Percentiles rank a stretch among this genome's conserved stretches.
Evolutionary conservation across 306 rosid genomes (phyloP).

Genomic region (Aeschynomene evenia): DNA sequence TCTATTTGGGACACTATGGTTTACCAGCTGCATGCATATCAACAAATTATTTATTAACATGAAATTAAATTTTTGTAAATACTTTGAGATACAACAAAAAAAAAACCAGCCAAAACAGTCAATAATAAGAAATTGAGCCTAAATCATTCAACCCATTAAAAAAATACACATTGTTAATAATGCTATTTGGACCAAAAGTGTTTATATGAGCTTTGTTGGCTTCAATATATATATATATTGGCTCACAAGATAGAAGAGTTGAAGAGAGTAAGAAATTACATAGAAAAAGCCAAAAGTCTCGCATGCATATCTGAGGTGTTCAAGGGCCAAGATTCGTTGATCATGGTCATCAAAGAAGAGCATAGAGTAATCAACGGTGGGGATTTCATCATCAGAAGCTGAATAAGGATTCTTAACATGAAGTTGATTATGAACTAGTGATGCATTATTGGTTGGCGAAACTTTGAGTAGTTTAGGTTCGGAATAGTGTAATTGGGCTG

Average conservation of each 20-base stretch:
- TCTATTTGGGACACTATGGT: slow-evolving; percentile 36
- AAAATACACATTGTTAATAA: too few relatives aligned
- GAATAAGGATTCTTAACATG: background rate
- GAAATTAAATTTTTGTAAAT: too few relatives aligned
- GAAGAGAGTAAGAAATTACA: slow-evolving; percentile 23
- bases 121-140: too few relatives aligned
- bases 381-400: slow-evolving; percentile 39
- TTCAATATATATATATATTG: too few relatives aligned
- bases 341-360: slow-evolving; percentile 21
- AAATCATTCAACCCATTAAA: too few relatives aligned
- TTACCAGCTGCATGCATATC: slow-evolving; percentile 42
- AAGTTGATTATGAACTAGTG: background rate
- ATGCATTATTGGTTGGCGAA: background rate
- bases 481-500: background rate
- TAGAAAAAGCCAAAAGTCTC: slow-evolving; percentile 42
- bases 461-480: background rate
- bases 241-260: background rate
- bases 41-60: background rate
- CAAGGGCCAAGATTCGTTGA: slow-evolving; percentile 22
- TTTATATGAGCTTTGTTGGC: too few relatives aligned
- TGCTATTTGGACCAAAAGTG: too few relatives aligned
- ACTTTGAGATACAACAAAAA: too few relatives aligned
- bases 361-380: slow-evolving; percentile 36
- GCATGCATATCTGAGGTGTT: slow-evolving; percentile 32
- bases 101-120: too few relatives aligned